phyloP scores from a whole-genome alignment of 345 rosid species.

The Eucalyptus marginata region DNA sequence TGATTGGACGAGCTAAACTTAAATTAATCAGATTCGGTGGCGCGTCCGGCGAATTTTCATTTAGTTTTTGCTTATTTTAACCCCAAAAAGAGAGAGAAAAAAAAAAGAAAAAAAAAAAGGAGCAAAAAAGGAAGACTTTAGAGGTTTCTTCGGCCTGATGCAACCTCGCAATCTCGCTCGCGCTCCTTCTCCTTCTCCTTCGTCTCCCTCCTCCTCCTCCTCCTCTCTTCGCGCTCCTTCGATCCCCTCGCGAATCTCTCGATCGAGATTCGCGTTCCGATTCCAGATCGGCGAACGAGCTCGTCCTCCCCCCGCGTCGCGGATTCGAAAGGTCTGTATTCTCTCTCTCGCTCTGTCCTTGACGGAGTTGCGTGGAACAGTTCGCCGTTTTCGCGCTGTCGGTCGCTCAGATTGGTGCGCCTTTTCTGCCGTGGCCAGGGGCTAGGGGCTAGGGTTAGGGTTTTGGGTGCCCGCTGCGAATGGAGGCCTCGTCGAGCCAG shows the following conservation, averaged over 20 bases:
- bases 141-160: slow-evolving; percentile 9
- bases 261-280: background rate
- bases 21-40: background rate
- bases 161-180: background rate
- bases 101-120: accelerated
- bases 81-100: background rate
- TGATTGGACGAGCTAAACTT: background rate
- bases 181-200: background rate
- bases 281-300: background rate
- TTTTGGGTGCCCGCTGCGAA: background rate
- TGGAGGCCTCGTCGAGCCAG: slow-evolving; percentile 55
- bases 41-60: background rate
- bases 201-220: background rate
- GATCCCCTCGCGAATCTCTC: background rate
- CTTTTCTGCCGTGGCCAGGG: background rate
- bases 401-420: background rate
- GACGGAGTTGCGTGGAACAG: background rate
- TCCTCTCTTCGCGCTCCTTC: background rate
- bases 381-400: background rate
- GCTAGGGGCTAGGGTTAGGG: background rate
- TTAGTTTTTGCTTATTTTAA: background rate
- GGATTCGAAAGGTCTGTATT: background rate
- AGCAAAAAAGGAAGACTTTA: background rate
- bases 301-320: background rate
- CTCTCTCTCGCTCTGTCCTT: background rate